Base-by-base conservation (phyloP, 805 yeast genomes). In the Candida chauliodis region DNA sequence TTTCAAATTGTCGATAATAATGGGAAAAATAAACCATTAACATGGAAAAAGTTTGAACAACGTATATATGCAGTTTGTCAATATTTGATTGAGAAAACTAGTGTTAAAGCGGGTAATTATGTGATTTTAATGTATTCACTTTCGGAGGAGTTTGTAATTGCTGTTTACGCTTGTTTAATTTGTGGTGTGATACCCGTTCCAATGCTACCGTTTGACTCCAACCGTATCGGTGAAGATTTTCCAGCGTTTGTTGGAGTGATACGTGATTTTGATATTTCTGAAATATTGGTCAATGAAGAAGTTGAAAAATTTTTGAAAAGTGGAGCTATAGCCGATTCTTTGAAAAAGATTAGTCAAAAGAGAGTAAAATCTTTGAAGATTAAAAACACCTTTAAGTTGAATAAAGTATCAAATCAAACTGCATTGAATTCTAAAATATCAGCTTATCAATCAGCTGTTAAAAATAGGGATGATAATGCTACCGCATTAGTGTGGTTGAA, bases 101-200 rank as follows among this genome's bases (percentile, higher is more conserved):
- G 72, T 2, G 55, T 87, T 31, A 71, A 63, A 38, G 70, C 84
- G 2, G 95, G 95, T 0, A 85, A 84, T 37, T 67, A 72, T 45
- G 91, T 88, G 3, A 71, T 89, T 3, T 63, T 93, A 50, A 81
- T 89, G 81, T 89, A 87, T 55, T 83, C 95, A 0, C 75, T 91
- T 32, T 79, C 89, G 1, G 96, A 90, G 41, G 98, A 93, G 44
- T 91, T 78, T 52, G 77, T 83, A 4, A 78, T 87, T 20, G 87
- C 95, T 2, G 69, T 89, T 1, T 79, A 81, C 58, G 97, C 99
- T 0, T 91, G 98, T 55, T 75, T 91, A 56, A 61, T 82, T 40
- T 75, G 89, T 37, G 96, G 96, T 7, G 41, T 88, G 4, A 72
- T 85, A 2, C 87, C 93, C 1, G 71, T 91, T 11, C 93, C 95